Base-by-base conservation (phyloP, 2,329 filamentous ascomycete genomes). In the Neofusicoccum parvum region DNA sequence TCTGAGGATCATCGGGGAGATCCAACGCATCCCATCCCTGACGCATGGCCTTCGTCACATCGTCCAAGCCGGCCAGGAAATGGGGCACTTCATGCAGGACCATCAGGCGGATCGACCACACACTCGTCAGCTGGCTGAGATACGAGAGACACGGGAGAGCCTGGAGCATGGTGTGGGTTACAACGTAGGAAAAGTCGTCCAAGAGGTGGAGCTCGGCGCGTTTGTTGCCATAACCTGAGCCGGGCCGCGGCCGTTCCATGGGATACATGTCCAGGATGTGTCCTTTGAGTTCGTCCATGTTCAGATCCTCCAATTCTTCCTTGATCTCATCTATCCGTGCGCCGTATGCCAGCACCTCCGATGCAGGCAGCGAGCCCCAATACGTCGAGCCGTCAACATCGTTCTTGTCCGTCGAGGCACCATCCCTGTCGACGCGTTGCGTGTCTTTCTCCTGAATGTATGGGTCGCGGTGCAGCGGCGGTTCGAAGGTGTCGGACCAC, bases 81-180 rank as follows among this genome's bases (percentile, higher is more conserved):
- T 82, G 79, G 0, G 94, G 91, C 0, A 94, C 86, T 70, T 89
- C 89, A 59, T 87, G 87, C 45, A 97, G 80, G 5, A 97, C 89
- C 1, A 86, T 80, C 14, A 98, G 80, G 20, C 95, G 89, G 46
- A 91, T 84, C 32, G 85, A 88, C 95, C 95, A 99, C 1, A 85
- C 85, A 65, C 88, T 86, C 58, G 98, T 81, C n/a, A 96, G 79
- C 9, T 86, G 85, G 64, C 87, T 88, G 23, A 99, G 79, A 64
- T 86, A 88, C 10, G 92, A 90, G 48, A 97, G 80, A 66, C 91
- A 89, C 1, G 95, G 95, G 20, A 99, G 83, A 3, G 92, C 88
- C 73, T 95, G 92, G n/a, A 99, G 80, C 17, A 97, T 91, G 39
- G 94, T 96, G 34, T 94, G 92, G 1, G 95, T 97, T 65, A 98